Evolutionary conservation across 176 grass and related monocot genomes (phyloP), one percentile per base, ranked within the genome.

Genomic region (Calamus simplicifolius): DNA sequence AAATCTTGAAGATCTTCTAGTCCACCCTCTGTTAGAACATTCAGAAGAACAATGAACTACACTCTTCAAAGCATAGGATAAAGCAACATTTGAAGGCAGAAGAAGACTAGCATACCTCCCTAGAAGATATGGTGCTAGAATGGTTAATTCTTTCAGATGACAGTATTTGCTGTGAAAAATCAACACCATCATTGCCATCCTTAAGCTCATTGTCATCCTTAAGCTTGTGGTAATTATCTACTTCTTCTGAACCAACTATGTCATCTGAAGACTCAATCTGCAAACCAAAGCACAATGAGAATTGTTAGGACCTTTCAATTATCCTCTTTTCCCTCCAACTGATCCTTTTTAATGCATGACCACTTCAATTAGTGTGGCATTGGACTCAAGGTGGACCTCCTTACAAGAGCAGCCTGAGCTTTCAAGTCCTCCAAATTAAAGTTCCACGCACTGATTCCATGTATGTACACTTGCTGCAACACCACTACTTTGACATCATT

Each of bases 351-450:
- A 43, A 43, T 7, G 12, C 35, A 43, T 13, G 35, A 43, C 35
- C 12, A 43, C 35, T 43, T 43, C 35, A 43, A 43, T 43, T 43
- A 43, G 8, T 13, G 8, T 43, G 35, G 10, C 10, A 43, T 43
- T 8, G 73, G 59, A 28, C 5, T 16, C 15, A 59, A 53, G 31
- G 66, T 51, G 71, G 23, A 51, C 21, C 57, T 58, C 57, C 90
- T 75, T 92, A 98, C 93, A 80, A 91, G 84, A 54, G 93, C 81
- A 73, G 88, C 87, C 70, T 86, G 83, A 71, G 80, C 66, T 83
- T 92, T 98, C 74, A 98, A 85, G 27, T 98, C 93, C 58, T 98
- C 93, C 51, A 98, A 63, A 85, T 98, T 98, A 75, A 98, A 98
- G 73, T 98, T 98, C 93, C 93, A 98, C 60, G 87, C 93, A 76